Evolutionary conservation across 768 basidiomycete species (phyloP), one percentile per base, ranked within the genome.

Genomic region (Coprinellus micaceus): DNA sequence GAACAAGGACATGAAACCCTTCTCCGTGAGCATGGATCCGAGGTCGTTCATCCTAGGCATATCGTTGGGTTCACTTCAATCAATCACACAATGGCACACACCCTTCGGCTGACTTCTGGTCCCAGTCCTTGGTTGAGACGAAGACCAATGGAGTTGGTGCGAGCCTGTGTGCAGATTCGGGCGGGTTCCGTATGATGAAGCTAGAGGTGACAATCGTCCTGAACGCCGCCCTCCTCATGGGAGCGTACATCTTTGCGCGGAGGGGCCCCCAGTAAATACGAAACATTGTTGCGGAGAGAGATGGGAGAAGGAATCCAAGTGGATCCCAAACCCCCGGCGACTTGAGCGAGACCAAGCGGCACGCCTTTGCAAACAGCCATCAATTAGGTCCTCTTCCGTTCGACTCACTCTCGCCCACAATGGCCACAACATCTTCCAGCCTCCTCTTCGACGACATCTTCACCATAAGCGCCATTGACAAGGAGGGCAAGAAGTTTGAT

Each of bases 401-500:
- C 54, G 7, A 33, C 45, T 44, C 19, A 30, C 44, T 44, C 43
- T 36, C 50, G 45, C 55, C 52, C 54, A 62, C 56, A 58, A 86
- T 86, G 82, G 72, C 85, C 19, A 74, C 80, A 2, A 71, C 77
- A 13, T 76, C 84, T 40, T 88, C 89, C 1, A 89, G 79, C 68
- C 83, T 96, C 63, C 83, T 97, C 56, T 98, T 98, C 66, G 91
- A 95, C 66, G 96, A 98, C 69, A 86, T 94, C 44, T 98, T 98
- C 74, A 87, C 82, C 11, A 88, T 96, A 62, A 81, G 82, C 61
- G 85, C 72, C 43, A 90, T 95, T 49, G 87, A 95, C 76, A 86
- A 84, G 70, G 95, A 94, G 63, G 96, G 96, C 46, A 97, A 91
- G 78, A 97, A 95, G 70, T 99, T 98, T 64, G 97, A 99, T 73